Base-by-base conservation (phyloP, 1,284 basidiomycete genomes). In the Ceratobasidium sp. region DNA sequence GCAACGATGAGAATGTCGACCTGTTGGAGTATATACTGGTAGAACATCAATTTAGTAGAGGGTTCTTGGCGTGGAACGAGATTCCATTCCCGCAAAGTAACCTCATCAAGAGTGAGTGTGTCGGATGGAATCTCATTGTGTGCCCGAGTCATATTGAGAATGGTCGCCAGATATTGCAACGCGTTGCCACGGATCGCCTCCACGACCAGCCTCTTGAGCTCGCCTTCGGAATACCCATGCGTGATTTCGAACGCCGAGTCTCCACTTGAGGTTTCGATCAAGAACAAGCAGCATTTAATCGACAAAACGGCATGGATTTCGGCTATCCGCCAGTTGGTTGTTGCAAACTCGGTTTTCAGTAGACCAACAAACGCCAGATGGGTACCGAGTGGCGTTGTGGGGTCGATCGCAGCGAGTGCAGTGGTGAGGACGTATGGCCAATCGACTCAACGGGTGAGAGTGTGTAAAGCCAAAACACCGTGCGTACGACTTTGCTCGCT, bases 241-340 rank as follows among this genome's bases (percentile, higher is more conserved):
- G 86, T 79, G 90, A 77, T 79, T 69, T 72, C 75, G 57, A 96
- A 80, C 6, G 84, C 82, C 0, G 88, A 82, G 76, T 93, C 88
- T 23, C 87, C 85, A 77, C 90, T 88, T 26, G 93, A 84, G 3
- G 88, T 86, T 71, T 93, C 89, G 0, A 91, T 89, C 76, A 93
- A 84, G 80, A 92, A 94, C 70, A 96, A 83, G 0, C 93, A 91
- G 94, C 94, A 97, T 77, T 94, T 92, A 36, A 98, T 85, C 10
- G 91, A 82, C 2, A 96, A 79, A 0, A 88, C 85, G 0, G 93
- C 91, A 77, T 92, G 92, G 32, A 96, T 82, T 2, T 90, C 89
- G 0, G 87, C 84, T 9, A 93, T 89, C 72, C 87, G 88, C 91
- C 94, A 95, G 12, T 77, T 76, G 16, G 75, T 32, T 58, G 76